A percentile compares a stretch with the other conserved stretches of the same genome.
Conservation (phyloP, 352 stramenopile genomes). For the Pythium folliculosum region DNA sequence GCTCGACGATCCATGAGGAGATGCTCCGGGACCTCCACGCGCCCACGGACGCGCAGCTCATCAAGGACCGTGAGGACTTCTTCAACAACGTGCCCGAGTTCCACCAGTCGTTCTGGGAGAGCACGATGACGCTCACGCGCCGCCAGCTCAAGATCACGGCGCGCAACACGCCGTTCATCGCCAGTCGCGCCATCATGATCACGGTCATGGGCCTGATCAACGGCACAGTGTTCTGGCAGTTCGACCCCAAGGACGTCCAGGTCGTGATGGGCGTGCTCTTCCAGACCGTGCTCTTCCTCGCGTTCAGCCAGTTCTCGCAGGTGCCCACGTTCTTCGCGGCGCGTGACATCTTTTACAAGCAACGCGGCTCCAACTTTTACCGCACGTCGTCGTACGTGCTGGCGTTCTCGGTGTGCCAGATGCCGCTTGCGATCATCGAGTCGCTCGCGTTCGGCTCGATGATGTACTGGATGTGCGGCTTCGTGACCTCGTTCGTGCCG, state of each 20-base stretch:
- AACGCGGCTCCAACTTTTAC: slow-evolving; percentile 74
- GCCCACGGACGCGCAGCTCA: slow-evolving; percentile 88
- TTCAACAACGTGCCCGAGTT: slow-evolving; percentile 31
- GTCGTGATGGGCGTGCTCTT: slow-evolving; percentile 64
- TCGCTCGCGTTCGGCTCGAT: slow-evolving; percentile 66
- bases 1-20: slow-evolving; percentile 23
- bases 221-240: slow-evolving; percentile 37
- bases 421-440: slow-evolving; percentile 47
- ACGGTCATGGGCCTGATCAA: slow-evolving; percentile 39
- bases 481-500: slow-evolving; percentile 36
- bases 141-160: slow-evolving; percentile 34
- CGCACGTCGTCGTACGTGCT: slow-evolving; percentile 63
- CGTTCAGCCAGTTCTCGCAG: slow-evolving; percentile 60
- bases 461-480: slow-evolving; percentile 78
- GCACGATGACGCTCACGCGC: slow-evolving; percentile 30
- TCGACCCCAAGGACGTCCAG: slow-evolving; percentile 35
- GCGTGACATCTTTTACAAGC: slow-evolving; percentile 71
- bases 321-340: slow-evolving; percentile 60
- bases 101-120: slow-evolving; percentile 29
- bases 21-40: slow-evolving; percentile 50
- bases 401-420: slow-evolving; percentile 33
- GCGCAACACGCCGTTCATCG: slow-evolving; percentile 34
- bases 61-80: slow-evolving; percentile 64
- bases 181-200: slow-evolving; percentile 33
- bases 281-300: slow-evolving; percentile 67